Evolutionary conservation across 352 stramenopile genomes (phyloP), one percentile per base, ranked within the genome.

Genomic region (Globisporangium uncinulatum): DNA sequence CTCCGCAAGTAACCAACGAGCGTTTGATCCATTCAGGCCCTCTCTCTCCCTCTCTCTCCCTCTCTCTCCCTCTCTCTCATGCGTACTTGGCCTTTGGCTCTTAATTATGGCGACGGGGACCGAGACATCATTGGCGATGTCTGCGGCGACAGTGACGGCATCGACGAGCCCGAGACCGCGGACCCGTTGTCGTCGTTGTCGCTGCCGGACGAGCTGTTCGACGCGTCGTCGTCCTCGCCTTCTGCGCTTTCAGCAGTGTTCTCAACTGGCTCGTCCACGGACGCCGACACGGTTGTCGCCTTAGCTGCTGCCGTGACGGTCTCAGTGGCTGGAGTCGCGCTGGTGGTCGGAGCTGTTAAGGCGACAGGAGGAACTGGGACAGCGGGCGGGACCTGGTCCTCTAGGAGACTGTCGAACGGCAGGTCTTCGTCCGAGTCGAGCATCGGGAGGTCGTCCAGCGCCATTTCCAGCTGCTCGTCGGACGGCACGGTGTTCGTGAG

Each of bases 391-490:
- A 65, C 54, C 15, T 59, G 54, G 32, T 61, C 59, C 41, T 65
- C 52, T 3, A 50, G 49, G 32, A 67, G 46, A 8, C 45, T 51
- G 32, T 60, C 69, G 56, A 79, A 74, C 49, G 72, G 69, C 36
- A 90, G 67, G 54, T 74, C 80, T 46, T 86, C 76, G 52, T 90
- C 80, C 8, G 76, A 73, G 68, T 88, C 78, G 19, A 90, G 74
- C 65, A 90, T 80, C 24, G 80, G 80, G 24, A 90, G 62, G 52
- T 90, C 80, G 46, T 88, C 80, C 8, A 90, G 69, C 39, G 65
- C 80, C 57, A 81, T 75, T 46, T 90, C 80, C 21, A 90, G 65
- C 54, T 90, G 80, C 56, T 90, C 80, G 36, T 90, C 74, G 4
- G 80, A 88, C 7, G 74, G 66, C n/a, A 88, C 71, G 51, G 70